Percentiles rank a stretch among this genome's conserved stretches.
Conservation (phyloP, 2,329 filamentous ascomycete genomes). For the Colletotrichum tabaci region DNA sequence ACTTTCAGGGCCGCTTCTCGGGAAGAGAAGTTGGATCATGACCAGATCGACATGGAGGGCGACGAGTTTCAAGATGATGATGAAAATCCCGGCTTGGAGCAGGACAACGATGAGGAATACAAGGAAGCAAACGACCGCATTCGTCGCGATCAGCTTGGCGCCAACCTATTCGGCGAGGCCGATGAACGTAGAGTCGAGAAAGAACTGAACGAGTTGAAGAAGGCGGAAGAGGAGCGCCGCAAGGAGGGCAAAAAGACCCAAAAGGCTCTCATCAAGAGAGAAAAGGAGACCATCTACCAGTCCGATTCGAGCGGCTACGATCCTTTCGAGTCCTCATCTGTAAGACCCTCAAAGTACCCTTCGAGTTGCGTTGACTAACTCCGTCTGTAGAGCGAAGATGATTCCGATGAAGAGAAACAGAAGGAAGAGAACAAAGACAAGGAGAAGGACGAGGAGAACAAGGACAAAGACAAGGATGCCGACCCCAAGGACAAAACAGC, state of each 20-base stretch:
- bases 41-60: slow-evolving; percentile 77
- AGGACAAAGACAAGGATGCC: slow-evolving; percentile 73
- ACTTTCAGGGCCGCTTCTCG: slow-evolving; percentile 74
- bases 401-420: slow-evolving; percentile 54
- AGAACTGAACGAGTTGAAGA: slow-evolving; percentile 78
- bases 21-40: slow-evolving; percentile 78
- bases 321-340: slow-evolving; percentile 54
- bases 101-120: slow-evolving; percentile 84
- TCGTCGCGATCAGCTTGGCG: slow-evolving; percentile 86
- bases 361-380: slow-evolving; percentile 42
- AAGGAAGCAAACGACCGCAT: slow-evolving; percentile 81
- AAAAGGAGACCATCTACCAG: slow-evolving; percentile 90
- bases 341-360: slow-evolving; percentile 43
- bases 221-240: slow-evolving; percentile 78
- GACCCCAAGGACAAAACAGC: slow-evolving; percentile 68
- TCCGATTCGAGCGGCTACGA: slow-evolving; percentile 71
- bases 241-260: slow-evolving; percentile 82
- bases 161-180: slow-evolving; percentile 83
- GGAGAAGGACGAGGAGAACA: slow-evolving; percentile 63
- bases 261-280: slow-evolving; percentile 86
- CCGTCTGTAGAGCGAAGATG: slow-evolving; percentile 63
- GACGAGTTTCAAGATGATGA: slow-evolving; percentile 92
- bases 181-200: slow-evolving; percentile 81
- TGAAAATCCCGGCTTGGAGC: slow-evolving; percentile 81
- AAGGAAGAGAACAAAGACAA: slow-evolving; percentile 47